A percentile compares a stretch with the other conserved stretches of the same genome.
phyloP scores from a whole-genome alignment of 257 asterid genomes.

The Salvia hispanica region DNA sequence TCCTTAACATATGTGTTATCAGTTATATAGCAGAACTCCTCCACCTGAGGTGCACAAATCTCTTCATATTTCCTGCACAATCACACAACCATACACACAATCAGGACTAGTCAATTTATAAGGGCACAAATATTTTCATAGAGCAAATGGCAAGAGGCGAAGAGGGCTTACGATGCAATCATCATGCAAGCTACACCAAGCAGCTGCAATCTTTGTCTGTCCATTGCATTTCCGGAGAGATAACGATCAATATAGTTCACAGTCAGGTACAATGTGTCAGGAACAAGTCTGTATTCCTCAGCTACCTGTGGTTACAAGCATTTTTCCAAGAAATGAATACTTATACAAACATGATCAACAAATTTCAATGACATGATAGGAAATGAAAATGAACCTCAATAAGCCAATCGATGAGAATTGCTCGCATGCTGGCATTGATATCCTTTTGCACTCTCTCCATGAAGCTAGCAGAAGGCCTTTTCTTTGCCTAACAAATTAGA shows the following conservation, averaged over 20 bases:
- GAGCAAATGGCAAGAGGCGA: neutral
- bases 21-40: constrained; percentile 93
- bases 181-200: constrained; percentile 98
- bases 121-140: neutral
- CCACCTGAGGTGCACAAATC: constrained; percentile 90
- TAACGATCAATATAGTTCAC: constrained; percentile 93
- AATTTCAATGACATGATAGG: neutral
- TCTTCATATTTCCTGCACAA: constrained; percentile 86
- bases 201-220: constrained; percentile 76
- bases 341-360: neutral
- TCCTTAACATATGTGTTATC: constrained; percentile 89
- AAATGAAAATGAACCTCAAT: constrained; percentile 62
- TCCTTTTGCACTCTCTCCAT: constrained; percentile 60
- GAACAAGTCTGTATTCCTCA: constrained; percentile 91
- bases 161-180: constrained; percentile 86
- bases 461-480: constrained; percentile 59
- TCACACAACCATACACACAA: neutral
- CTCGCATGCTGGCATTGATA: constrained; percentile 58
- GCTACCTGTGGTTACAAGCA: constrained; percentile 54
- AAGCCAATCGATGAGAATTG: constrained; percentile 72
- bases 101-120: neutral
- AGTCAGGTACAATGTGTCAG: constrained; percentile 82
- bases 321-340: constrained; percentile 16
- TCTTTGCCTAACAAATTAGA: constrained; percentile 55
- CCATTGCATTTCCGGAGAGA: constrained; percentile 87